Evolutionary conservation across 805 yeast species (phyloP).

Genomic region (Cyberlindnera amylophila): DNA sequence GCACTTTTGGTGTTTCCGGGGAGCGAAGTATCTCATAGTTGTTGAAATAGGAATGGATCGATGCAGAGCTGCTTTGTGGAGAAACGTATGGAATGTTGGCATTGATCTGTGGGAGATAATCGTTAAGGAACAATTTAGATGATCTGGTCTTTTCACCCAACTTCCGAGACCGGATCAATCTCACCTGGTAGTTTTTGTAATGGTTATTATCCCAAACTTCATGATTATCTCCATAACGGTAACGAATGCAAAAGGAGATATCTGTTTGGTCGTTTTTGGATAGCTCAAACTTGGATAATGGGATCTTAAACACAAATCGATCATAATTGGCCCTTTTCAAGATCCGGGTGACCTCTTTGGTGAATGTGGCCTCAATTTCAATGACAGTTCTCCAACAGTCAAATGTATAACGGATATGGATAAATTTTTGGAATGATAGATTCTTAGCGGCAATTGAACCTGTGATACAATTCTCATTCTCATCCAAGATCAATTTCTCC

Average conservation of each 20-base stretch:
- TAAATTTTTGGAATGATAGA: constrained; percentile 60
- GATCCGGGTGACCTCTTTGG: constrained; percentile 43
- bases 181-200: constrained; percentile 52
- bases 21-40: constrained; percentile 24
- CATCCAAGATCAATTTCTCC: constrained; percentile 59
- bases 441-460: constrained; percentile 83
- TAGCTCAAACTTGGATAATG: constrained; percentile 35
- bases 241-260: constrained; percentile 46
- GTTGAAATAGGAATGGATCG: constrained; percentile 16
- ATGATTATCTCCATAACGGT: constrained; percentile 27
- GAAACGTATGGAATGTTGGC: too few relatives aligned
- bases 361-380: constrained; percentile 62
- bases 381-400: constrained; percentile 76
- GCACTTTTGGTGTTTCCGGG: constrained; percentile 27
- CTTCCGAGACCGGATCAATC: constrained; percentile 15
- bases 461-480: constrained; percentile 46
- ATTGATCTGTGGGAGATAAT: constrained; percentile 13
- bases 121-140: constrained; percentile 20
- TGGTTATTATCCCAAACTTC: constrained; percentile 81
- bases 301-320: constrained; percentile 64
- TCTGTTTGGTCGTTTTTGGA: constrained; percentile 15
- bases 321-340: constrained; percentile 55
- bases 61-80: background rate
- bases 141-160: constrained; percentile 5
- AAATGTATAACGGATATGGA: constrained; percentile 68